Evolutionary conservation across 805 yeast species (phyloP).

Genomic region (Vanderwaltozyma tropicalis): DNA sequence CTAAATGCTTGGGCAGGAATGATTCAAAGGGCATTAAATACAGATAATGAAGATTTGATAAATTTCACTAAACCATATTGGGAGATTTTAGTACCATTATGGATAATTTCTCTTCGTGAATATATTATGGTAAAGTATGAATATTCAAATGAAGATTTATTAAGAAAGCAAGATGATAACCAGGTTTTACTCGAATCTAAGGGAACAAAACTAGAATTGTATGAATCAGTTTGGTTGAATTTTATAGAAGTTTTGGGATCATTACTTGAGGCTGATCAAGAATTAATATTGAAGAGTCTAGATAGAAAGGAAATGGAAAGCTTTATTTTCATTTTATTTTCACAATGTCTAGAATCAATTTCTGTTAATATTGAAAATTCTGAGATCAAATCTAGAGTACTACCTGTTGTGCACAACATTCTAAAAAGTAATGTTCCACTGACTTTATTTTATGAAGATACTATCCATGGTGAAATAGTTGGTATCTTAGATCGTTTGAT

Average conservation of each 20-base stretch:
- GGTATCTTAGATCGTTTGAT: conserved; percentile 67
- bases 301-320: conserved; percentile 44
- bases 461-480: conserved; percentile 62
- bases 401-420: conserved; percentile 45
- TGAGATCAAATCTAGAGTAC: conserved; percentile 27
- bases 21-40: conserved; percentile 25
- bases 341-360: conserved; percentile 72
- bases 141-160: conserved; percentile 18
- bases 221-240: conserved; percentile 56
- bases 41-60: conserved; percentile 33
- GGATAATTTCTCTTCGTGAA: conserved; percentile 71
- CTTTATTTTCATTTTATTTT: conserved; percentile 70
- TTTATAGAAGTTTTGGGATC: conserved; percentile 66
- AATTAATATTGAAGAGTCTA: conserved; percentile 37
- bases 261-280: conserved; percentile 42
- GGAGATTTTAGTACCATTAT: conserved; percentile 54
- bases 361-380: conserved; percentile 32
- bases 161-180: background rate
- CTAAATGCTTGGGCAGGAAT: conserved; percentile 68
- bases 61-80: conserved; percentile 46
- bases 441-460: conserved; percentile 50
- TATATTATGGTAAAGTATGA: conserved; percentile 56
- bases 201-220: conserved; percentile 23
- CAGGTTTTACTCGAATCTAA: conserved; percentile 14
- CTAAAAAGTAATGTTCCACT: conserved; percentile 48